Conservation (phyloP, 2,329 filamentous ascomycete genomes). For the Endoconidiophora laricicola region DNA sequence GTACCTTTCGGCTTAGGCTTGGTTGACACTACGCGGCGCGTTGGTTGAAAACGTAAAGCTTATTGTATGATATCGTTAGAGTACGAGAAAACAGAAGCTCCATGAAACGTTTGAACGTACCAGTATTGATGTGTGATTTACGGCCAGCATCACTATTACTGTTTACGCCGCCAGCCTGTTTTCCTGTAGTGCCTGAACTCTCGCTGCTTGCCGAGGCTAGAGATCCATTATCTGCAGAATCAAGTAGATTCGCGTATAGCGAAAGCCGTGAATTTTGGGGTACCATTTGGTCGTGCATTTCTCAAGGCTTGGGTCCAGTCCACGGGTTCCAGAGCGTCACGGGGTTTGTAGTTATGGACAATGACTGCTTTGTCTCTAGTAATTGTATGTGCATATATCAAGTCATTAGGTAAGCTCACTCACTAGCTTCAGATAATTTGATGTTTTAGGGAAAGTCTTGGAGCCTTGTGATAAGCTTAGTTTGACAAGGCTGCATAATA, state of each 20-base stretch:
- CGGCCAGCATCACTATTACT: conserved; percentile 27
- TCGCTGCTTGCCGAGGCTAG: too few species aligned
- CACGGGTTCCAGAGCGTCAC: too few species aligned
- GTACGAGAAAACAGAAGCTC: neutral
- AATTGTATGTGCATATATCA: too few species aligned
- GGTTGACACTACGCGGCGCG: conserved; percentile 50
- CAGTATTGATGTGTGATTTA: conserved; percentile 42
- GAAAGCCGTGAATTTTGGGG: conserved; percentile 39
- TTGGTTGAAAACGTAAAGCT: conserved; percentile 72
- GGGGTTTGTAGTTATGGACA: too few species aligned
- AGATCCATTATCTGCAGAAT: conserved; percentile 19
- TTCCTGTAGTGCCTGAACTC: too few species aligned
- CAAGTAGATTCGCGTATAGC: conserved; percentile 72
- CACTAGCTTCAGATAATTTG: too few species aligned
- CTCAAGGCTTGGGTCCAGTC: neutral
- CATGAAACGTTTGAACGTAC: conserved; percentile 13
- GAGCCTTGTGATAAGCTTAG: too few species aligned
- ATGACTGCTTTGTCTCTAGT: too few species aligned
- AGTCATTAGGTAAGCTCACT: too few species aligned
- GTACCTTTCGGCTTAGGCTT: conserved; percentile 44
- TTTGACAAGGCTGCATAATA: too few species aligned
- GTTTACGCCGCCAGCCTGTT: too few species aligned
- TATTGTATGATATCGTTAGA: conserved; percentile 19
- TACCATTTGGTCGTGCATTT: conserved; percentile 7
- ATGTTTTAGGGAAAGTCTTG: too few species aligned